phyloP scores from a whole-genome alignment of 73 alveolate species.

The Paramecium sexaurelia region DNA sequence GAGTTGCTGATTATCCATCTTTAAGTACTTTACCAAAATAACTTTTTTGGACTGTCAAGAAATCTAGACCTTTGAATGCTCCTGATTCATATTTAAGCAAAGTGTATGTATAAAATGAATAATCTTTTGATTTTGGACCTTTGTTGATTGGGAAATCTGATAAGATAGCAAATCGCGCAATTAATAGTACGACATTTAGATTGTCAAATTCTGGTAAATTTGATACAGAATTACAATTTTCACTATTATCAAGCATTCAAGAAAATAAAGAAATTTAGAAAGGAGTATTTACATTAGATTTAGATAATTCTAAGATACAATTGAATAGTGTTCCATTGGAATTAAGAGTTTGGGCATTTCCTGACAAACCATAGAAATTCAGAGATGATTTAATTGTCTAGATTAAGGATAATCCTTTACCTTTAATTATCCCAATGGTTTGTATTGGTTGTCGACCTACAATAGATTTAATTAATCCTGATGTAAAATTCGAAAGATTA shows the following conservation, averaged over 20 bases:
- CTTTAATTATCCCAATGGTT: slow-evolving; percentile 88
- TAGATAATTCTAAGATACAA: slow-evolving; percentile 84
- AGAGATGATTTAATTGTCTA: slow-evolving; percentile 93
- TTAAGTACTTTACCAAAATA: slow-evolving; percentile 80
- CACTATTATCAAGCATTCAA: slow-evolving; percentile 84
- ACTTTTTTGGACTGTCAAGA: slow-evolving; percentile 83
- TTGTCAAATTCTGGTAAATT: slow-evolving; percentile 96
- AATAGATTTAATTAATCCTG: slow-evolving; percentile 92
- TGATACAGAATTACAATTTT: slow-evolving; percentile 89
- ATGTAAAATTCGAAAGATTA: slow-evolving; percentile 94
- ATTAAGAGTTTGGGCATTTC: slow-evolving; percentile 96
- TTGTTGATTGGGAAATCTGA: slow-evolving; percentile 95
- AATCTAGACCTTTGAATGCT: slow-evolving; percentile 81
- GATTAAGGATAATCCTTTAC: slow-evolving; percentile 98
- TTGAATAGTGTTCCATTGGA: slow-evolving; percentile 93
- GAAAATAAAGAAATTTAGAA: slow-evolving; percentile 87
- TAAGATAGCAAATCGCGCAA: slow-evolving; percentile 86
- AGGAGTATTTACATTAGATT: slow-evolving; percentile 94
- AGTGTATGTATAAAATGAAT: slow-evolving; percentile 74
- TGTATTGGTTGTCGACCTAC: slow-evolving; percentile 98
- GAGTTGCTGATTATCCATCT: slow-evolving; percentile 88
- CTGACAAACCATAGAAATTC: slow-evolving; percentile 89
- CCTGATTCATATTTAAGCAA: slow-evolving; percentile 81
- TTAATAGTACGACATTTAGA: slow-evolving; percentile 87
- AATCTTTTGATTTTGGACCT: slow-evolving; percentile 96